Evolutionary conservation across 2,329 filamentous ascomycete genomes (phyloP).

Genomic region (Pseudogymnoascus sp.): DNA sequence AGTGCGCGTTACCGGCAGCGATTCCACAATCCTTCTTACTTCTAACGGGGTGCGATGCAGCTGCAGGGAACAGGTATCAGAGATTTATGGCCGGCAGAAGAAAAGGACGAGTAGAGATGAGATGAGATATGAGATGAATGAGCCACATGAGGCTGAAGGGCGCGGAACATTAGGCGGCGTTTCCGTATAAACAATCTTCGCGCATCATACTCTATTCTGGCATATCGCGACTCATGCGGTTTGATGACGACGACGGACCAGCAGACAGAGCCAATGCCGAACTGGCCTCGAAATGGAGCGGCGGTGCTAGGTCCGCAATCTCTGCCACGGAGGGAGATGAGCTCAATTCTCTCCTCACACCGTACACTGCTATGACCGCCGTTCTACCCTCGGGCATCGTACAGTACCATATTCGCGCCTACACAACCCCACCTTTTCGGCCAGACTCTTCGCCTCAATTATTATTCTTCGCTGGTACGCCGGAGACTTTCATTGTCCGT

Average conservation of each 20-base stretch:
- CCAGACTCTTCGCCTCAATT: background rate
- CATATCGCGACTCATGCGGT: background rate
- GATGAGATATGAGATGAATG: background rate
- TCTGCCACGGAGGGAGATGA: background rate
- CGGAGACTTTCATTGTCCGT: background rate
- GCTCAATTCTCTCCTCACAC: background rate
- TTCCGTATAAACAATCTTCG: background rate
- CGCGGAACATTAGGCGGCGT: background rate
- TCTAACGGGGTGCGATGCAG: background rate
- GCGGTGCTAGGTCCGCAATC: background rate
- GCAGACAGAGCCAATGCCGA: background rate
- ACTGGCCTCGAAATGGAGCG: background rate
- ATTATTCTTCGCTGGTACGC: background rate
- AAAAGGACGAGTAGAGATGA: background rate
- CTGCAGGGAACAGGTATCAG: background rate
- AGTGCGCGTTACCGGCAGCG: background rate
- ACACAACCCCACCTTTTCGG: background rate
- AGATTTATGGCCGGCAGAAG: background rate
- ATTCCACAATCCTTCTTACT: background rate
- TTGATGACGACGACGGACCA: background rate
- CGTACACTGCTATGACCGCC: background rate
- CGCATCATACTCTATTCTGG: background rate
- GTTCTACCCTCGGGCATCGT: background rate
- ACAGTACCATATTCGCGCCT: background rate
- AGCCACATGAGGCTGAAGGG: background rate